These are phyloP conservation scores for Rutstroemia sp. DNA, from an alignment of 2,329 filamentous ascomycete genomes.

Conservation along the genomic window DNA sequence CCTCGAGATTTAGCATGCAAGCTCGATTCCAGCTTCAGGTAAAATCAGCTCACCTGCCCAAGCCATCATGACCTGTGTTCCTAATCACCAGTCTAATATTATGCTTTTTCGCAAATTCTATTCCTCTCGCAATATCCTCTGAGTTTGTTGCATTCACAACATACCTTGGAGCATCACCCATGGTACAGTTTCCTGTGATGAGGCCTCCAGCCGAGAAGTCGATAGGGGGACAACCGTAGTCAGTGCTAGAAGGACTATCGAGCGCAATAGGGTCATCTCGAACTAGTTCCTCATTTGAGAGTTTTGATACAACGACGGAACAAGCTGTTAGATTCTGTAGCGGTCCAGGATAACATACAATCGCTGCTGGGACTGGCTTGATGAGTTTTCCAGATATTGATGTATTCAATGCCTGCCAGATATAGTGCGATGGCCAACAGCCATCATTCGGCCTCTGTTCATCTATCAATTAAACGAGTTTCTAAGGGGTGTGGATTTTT, in stretches of 20 bases:
- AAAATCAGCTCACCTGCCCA: conserved; percentile 29
- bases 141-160: conserved; percentile 33
- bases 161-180: conserved; percentile 33
- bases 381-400: conserved; percentile 30
- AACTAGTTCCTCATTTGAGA: conserved; percentile 32
- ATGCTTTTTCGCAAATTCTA: conserved; percentile 39
- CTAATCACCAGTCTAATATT: conserved; percentile 38
- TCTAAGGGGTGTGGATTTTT: too few relatives aligned
- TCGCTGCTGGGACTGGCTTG: conserved; percentile 27
- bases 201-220: not conserved
- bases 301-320: conserved; percentile 21
- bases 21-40: conserved; percentile 27
- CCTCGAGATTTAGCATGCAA: conserved; percentile 33
- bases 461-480: not conserved
- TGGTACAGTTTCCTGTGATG: conserved; percentile 28
- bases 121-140: conserved; percentile 29
- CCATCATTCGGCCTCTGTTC: conserved; percentile 9
- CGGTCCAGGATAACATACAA: conserved; percentile 30
- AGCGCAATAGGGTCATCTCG: conserved; percentile 31
- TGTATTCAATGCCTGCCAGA: conserved; percentile 30
- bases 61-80: conserved; percentile 39
- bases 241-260: conserved; percentile 37
- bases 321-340: conserved; percentile 30
- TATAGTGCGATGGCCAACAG: conserved; percentile 30
- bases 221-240: conserved; percentile 32